phyloP scores from a whole-genome alignment of 108 stramenopile genomes.

The Nitzschia putrida region DNA sequence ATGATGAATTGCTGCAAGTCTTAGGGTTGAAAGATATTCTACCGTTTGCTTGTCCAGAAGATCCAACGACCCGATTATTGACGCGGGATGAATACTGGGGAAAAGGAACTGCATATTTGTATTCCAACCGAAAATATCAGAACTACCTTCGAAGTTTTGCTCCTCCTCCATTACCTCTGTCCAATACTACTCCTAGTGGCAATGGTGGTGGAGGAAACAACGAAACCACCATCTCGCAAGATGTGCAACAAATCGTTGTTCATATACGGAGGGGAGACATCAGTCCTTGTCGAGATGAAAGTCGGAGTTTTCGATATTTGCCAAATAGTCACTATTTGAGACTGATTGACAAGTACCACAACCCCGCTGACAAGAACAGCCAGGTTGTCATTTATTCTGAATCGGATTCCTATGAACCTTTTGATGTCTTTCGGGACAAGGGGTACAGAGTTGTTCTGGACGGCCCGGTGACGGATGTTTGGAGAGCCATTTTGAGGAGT shows the following conservation, averaged over 20 bases:
- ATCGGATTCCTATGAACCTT: conserved; percentile 26
- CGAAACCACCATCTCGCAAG: conserved; percentile 5
- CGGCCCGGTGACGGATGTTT: conserved; percentile 13
- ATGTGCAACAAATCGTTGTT: conserved; percentile 23
- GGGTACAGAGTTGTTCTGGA: conserved; percentile 23
- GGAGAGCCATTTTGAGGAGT: conserved; percentile 24
- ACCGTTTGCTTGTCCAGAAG: conserved; percentile 25
- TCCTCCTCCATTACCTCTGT: too few relatives aligned
- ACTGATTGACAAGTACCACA: conserved; percentile 28
- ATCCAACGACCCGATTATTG: conserved; percentile 1
- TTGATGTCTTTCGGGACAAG: conserved; percentile 16
- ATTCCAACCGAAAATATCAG: conserved; percentile 19
- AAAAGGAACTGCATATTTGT: conserved; percentile 24
- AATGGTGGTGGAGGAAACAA: neutral
- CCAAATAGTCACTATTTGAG: conserved; percentile 29
- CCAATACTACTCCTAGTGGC: neutral
- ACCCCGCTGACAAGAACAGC: conserved; percentile 1
- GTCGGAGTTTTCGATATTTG: conserved; percentile 23
- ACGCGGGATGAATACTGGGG: conserved; percentile 8
- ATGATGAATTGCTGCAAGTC: conserved; percentile 17
- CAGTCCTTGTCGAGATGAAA: conserved; percentile 21
- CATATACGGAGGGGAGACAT: conserved; percentile 45
- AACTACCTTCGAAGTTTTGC: conserved; percentile 11
- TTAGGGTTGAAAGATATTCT: conserved; percentile 27
- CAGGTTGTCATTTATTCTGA: conserved; percentile 27